Conservation (phyloP, 805 yeast species). For the Candida fluviatilis region DNA sequence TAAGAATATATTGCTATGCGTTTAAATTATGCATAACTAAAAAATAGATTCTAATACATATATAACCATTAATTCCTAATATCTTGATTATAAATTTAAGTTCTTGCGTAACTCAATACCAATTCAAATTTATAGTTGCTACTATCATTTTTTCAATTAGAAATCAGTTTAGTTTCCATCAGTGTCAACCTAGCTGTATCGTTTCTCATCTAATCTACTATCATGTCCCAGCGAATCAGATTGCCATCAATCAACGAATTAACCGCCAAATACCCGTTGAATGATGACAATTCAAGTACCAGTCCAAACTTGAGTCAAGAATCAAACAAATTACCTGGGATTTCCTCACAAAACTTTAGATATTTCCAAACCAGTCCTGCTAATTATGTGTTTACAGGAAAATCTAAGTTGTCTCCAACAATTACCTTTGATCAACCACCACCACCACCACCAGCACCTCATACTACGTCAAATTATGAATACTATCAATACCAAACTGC, state of each 20-base stretch:
- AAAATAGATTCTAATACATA: not conserved
- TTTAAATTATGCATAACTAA: not conserved
- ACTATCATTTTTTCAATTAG: no score
- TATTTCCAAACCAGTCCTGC: conserved; percentile 4
- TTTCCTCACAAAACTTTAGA: conserved; percentile 2
- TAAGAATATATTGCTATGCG: not conserved
- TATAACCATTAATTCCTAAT: no score
- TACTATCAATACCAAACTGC: conserved; percentile 6
- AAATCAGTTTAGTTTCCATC: no score
- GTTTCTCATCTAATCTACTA: not conserved
- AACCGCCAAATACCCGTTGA: conserved; percentile 13
- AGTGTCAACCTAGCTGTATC: not conserved
- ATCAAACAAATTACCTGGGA: conserved; percentile 5
- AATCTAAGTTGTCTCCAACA: conserved; percentile 10
- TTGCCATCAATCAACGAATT: conserved; percentile 26
- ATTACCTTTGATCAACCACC: conserved; percentile 8
- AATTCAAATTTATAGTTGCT: no score
- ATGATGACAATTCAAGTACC: conserved; percentile 1
- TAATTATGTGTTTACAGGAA: conserved; percentile 7
- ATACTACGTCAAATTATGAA: conserved; percentile 8
- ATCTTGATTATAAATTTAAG: no score
- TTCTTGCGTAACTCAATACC: no score
- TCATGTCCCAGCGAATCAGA: conserved; percentile 12
- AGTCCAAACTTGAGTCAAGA: conserved; percentile 4
- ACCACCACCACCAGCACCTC: conserved; percentile 9